phyloP scores from a whole-genome alignment of 257 asterid species.

The Gentiana straminea region DNA sequence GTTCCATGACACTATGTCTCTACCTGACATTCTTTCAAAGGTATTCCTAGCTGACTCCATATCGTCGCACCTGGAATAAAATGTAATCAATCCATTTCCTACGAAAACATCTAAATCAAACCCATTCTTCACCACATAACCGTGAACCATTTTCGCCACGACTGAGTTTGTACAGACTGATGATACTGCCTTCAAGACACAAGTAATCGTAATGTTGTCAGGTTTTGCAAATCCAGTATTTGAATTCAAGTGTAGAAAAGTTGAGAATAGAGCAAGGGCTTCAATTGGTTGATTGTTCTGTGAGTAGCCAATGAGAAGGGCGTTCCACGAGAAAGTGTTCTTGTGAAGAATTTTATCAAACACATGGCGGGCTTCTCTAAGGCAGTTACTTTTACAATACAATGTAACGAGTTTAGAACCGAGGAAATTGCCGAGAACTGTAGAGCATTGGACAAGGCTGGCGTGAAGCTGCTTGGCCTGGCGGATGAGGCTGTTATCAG shows the following conservation, averaged over 20 bases:
- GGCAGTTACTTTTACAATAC: constrained; percentile 33
- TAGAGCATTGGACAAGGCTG: constrained; percentile 38
- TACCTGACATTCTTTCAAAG: constrained; percentile 54
- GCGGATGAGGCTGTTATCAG: constrained; percentile 43
- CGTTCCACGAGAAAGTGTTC: constrained; percentile 68
- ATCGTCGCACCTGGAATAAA: constrained; percentile 60
- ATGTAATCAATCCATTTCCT: constrained; percentile 64
- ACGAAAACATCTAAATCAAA: constrained; percentile 54
- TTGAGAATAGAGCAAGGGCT: constrained; percentile 30
- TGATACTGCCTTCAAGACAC: constrained; percentile 63
- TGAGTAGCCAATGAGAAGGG: constrained; percentile 63
- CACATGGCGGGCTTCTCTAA: constrained; percentile 48
- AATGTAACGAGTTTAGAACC: constrained; percentile 68
- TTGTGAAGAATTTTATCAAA: constrained; percentile 63
- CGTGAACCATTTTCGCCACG: constrained; percentile 37
- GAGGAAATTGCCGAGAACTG: constrained; percentile 53
- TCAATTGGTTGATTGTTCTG: constrained; percentile 31
- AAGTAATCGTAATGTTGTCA: constrained; percentile 55
- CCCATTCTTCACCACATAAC: constrained; percentile 48
- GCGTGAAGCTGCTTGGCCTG: constrained; percentile 74
- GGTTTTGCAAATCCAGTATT: constrained; percentile 30
- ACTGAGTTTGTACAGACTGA: constrained; percentile 29
- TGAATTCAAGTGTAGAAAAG: constrained; percentile 14
- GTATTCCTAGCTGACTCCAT: constrained; percentile 39
- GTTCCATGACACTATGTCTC: constrained; percentile 81